Evolutionary conservation across 176 grass and related monocot species (phyloP).

Genomic region (Tuctoria greenei): DNA sequence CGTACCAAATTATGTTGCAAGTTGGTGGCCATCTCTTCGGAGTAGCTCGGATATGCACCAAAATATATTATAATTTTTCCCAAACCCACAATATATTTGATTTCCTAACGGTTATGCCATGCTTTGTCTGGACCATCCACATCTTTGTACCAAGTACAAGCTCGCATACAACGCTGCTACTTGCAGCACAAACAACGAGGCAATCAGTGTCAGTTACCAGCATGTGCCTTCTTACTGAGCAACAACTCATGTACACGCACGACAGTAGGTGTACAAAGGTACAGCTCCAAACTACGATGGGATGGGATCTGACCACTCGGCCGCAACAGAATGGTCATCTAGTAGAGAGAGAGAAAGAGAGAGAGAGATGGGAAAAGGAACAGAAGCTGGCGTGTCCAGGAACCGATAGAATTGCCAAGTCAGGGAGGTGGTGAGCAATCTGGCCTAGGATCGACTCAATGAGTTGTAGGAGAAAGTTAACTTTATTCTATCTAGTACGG

Average conservation of each 20-base stretch:
- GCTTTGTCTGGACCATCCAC: neutral
- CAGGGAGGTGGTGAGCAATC: neutral
- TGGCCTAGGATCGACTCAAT: neutral
- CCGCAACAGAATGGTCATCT: constrained; percentile 30
- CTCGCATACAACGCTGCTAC: neutral
- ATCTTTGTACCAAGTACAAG: neutral
- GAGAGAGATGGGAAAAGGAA: neutral
- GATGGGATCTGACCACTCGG: constrained; percentile 47
- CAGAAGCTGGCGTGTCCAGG: constrained; percentile 18
- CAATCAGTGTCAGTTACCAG: neutral
- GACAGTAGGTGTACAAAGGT: constrained; percentile 39
- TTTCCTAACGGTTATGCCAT: neutral
- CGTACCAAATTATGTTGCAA: too few relatives aligned
- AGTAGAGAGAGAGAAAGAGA: neutral
- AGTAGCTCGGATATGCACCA: too few relatives aligned
- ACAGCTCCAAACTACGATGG: constrained; percentile 50
- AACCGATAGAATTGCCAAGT: neutral
- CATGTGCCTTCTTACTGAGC: constrained; percentile 1
- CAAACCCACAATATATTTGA: neutral
- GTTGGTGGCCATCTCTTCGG: too few relatives aligned
- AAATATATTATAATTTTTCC: neutral
- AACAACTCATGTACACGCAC: constrained; percentile 32
- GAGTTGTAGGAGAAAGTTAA: too few relatives aligned
- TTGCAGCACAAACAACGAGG: constrained; percentile 35
- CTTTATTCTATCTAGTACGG: too few relatives aligned